Percentiles rank a stretch among this genome's conserved stretches.
These are phyloP conservation scores for Apophysomyces ossiformis DNA, from an alignment of 371 early-diverging fungal genomes.

Conservation along the genomic window DNA sequence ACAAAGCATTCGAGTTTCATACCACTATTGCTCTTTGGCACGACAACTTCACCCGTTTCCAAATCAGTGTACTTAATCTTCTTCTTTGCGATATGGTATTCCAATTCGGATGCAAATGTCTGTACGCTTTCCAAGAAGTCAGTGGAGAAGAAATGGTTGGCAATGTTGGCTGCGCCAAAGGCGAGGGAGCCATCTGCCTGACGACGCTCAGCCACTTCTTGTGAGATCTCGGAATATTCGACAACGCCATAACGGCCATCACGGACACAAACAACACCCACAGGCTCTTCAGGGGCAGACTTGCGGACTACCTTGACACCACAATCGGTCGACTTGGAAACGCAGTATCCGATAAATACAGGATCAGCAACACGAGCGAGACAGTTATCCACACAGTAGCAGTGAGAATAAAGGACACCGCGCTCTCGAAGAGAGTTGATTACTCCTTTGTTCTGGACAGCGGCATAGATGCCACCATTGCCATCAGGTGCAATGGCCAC, in stretches of 20 bases:
- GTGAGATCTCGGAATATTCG: constrained; percentile 94
- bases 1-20: constrained; percentile 98
- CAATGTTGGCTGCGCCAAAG: constrained; percentile 96
- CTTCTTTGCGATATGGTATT: constrained; percentile 96
- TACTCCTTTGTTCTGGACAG: constrained; percentile 78
- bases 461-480: constrained; percentile 84
- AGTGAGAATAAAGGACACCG: constrained; percentile 86
- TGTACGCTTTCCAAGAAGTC: constrained; percentile 88
- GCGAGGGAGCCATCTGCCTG: constrained; percentile 71
- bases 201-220: constrained; percentile 70
- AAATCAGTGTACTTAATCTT: constrained; percentile 93
- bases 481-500: constrained; percentile 80
- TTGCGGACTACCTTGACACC: constrained; percentile 95
- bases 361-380: constrained; percentile 95
- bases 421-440: constrained; percentile 76
- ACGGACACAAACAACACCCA: constrained; percentile 93
- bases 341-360: constrained; percentile 89
- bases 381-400: constrained; percentile 97
- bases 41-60: constrained; percentile 73
- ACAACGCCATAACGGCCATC: constrained; percentile 86
- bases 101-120: constrained; percentile 78
- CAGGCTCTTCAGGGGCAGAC: constrained; percentile 82
- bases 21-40: constrained; percentile 86
- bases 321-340: constrained; percentile 85
- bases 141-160: constrained; percentile 96